Percentiles rank a stretch among this genome's conserved stretches.
Evolutionary conservation across 2,329 filamentous ascomycete species (phyloP).

Genomic region (Xylogone sp.): DNA sequence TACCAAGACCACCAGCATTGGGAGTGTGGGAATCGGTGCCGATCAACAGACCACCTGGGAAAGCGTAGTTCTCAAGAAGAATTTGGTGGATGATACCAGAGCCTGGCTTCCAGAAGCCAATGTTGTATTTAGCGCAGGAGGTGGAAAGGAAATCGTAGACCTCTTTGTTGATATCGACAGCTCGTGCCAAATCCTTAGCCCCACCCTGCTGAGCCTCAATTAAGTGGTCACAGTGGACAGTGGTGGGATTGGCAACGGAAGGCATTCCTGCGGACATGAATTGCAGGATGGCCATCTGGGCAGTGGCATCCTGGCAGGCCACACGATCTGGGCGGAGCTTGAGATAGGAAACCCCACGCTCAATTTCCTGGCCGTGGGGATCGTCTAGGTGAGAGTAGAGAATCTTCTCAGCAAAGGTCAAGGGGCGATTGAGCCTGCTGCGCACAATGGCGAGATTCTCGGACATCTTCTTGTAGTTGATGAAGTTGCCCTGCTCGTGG

Average conservation of each 20-base stretch:
- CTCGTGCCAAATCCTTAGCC: slow-evolving; percentile 87
- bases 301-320: slow-evolving; percentile 98
- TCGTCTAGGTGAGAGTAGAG: slow-evolving; percentile 98
- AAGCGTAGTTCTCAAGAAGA: slow-evolving; percentile 96
- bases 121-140: slow-evolving; percentile 98
- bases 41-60: slow-evolving; percentile 96
- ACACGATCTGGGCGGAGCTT: slow-evolving; percentile 97
- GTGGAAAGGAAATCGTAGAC: slow-evolving; percentile 96
- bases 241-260: slow-evolving; percentile 87
- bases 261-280: slow-evolving; percentile 99
- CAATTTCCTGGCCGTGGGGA: slow-evolving; percentile 91
- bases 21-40: slow-evolving; percentile 98
- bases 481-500: slow-evolving; percentile 93
- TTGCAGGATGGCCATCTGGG: slow-evolving; percentile 99
- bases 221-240: slow-evolving; percentile 98
- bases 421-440: slow-evolving; percentile 81
- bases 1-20: slow-evolving; percentile 93
- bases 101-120: slow-evolving; percentile 98
- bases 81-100: slow-evolving; percentile 99
- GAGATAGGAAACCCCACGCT: slow-evolving; percentile 93
- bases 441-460: slow-evolving; percentile 94
- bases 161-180: slow-evolving; percentile 94
- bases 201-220: slow-evolving; percentile 96
- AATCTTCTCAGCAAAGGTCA: slow-evolving; percentile 97
- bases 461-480: slow-evolving; percentile 99